A percentile compares a stretch with the other conserved stretches of the same genome.
Evolutionary conservation across 2,329 filamentous ascomycete genomes (phyloP).

Genomic region (Alternaria sp.): DNA sequence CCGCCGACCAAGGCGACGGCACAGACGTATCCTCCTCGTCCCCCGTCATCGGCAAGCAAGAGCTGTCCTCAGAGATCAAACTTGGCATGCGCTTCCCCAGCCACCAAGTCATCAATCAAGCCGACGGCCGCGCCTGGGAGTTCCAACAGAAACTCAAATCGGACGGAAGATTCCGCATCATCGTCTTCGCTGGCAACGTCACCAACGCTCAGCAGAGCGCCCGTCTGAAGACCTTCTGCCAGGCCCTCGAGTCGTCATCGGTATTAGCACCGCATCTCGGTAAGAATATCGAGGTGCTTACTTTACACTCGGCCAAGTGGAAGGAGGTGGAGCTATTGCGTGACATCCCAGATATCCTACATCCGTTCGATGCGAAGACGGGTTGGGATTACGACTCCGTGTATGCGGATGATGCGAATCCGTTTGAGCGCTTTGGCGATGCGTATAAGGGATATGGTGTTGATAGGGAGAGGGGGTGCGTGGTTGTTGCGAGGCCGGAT

Average conservation of each 20-base stretch:
- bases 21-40: slow-evolving; percentile 48
- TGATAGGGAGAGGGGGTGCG: slow-evolving; percentile 60
- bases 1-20: slow-evolving; percentile 55
- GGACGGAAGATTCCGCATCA: slow-evolving; percentile 65
- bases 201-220: slow-evolving; percentile 51
- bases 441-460: slow-evolving; percentile 66
- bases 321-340: slow-evolving; percentile 51
- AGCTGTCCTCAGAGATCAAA: slow-evolving; percentile 54
- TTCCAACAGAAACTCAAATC: slow-evolving; percentile 63
- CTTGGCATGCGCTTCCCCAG: slow-evolving; percentile 66
- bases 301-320: slow-evolving; percentile 63
- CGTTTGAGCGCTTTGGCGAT: slow-evolving; percentile 52
- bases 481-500: slow-evolving; percentile 69
- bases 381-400: slow-evolving; percentile 53
- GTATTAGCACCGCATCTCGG: slow-evolving; percentile 57
- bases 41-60: slow-evolving; percentile 45
- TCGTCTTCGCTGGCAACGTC: slow-evolving; percentile 69
- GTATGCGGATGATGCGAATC: slow-evolving; percentile 55
- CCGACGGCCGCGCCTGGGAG: slow-evolving; percentile 62
- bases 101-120: slow-evolving; percentile 66
- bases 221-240: slow-evolving; percentile 58
- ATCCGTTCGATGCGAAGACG: slow-evolving; percentile 49
- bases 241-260: slow-evolving; percentile 45
- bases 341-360: slow-evolving; percentile 53
- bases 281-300: slow-evolving; percentile 65